Evolutionary conservation across 2,329 filamentous ascomycete species (phyloP).

Genomic region (Talaromyces sp.): DNA sequence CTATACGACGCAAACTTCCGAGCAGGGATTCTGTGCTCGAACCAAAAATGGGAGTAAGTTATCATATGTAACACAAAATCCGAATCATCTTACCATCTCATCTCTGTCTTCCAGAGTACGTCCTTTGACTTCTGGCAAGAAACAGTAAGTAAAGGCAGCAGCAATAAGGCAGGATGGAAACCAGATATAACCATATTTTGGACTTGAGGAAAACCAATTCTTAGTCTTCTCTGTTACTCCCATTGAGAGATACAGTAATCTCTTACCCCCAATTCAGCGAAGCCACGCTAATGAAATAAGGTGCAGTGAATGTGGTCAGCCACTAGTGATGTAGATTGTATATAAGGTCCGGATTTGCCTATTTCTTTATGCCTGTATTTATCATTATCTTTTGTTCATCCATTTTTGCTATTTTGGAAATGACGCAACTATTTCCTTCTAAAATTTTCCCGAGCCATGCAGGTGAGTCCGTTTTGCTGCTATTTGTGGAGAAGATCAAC

Average conservation of each 20-base stretch:
- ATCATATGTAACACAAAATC: background rate
- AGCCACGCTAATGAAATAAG: constrained; percentile 62
- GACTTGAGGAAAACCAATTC: constrained; percentile 22
- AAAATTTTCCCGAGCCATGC: background rate
- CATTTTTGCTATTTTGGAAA: background rate
- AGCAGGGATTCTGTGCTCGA: constrained; percentile 41
- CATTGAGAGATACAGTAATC: background rate
- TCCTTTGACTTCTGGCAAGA: constrained; percentile 58
- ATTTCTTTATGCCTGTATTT: background rate
- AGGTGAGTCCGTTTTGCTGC: background rate
- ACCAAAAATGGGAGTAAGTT: constrained; percentile 27
- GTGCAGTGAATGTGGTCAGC: constrained; percentile 61
- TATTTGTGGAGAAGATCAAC: constrained; percentile 18
- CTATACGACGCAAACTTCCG: constrained; percentile 42
- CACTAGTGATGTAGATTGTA: constrained; percentile 46
- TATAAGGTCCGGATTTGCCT: no score
- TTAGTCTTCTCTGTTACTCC: background rate
- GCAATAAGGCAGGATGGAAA: constrained; percentile 28
- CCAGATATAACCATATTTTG: constrained; percentile 63
- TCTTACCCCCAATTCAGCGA: constrained; percentile 56
- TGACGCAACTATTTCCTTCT: background rate
- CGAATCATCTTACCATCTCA: constrained; percentile 50
- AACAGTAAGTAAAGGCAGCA: constrained; percentile 47
- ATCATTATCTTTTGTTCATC: background rate
- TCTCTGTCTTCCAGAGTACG: constrained; percentile 59